Base-by-base conservation (phyloP, 2,329 filamentous ascomycete species). In the Zymoseptoria passerinii region DNA sequence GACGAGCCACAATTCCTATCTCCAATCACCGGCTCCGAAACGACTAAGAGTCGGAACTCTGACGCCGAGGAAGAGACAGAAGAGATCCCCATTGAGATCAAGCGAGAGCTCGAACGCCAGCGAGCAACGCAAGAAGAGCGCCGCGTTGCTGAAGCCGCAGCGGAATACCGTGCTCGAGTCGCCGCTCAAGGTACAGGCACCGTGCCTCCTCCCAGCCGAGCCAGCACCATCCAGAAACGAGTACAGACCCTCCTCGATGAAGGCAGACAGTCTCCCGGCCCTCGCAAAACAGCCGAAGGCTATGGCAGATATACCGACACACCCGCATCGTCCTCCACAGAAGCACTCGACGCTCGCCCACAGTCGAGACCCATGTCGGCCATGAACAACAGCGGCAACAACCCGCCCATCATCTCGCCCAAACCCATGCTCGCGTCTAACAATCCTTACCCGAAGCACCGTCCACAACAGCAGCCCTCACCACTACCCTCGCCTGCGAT, bases 151-250 rank as follows among this genome's bases (percentile, higher is more conserved):
- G 87, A 87, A 19, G 94, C 92, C 0, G 91, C 90, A 18, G 91
- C 89, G 1, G 92, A 95, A 73, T 96, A 97, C 72, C 84, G 88
- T 35, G 85, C 85, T 66, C 84, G 88, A 20, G 76, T 96, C 48
- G 83, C 87, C 1, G 81, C 84, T 54, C 79, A 83, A 55, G 82
- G 80, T n/a, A 74, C 76, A 44, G 74, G 77, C 19, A 78, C 77
- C 50, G 74, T 54, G 8, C 79, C 72, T 81, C 79, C n/a, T 78
- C 80, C 52, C 74, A 83, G 83, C 13, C 80, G 86, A 49, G 90
- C 91, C 18, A 83, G 85, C n/a, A 89, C 87, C 27, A 99, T 99
- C 66, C 91, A 97, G 71, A 91, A 89, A 69, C 87, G 92, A 63
- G 90, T 99, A 56, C 89, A 95, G 75, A 90, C 84, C 53, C 78